Conservation (phyloP, 495 filamentous ascomycete species). For the Penicillium soppii region DNA sequence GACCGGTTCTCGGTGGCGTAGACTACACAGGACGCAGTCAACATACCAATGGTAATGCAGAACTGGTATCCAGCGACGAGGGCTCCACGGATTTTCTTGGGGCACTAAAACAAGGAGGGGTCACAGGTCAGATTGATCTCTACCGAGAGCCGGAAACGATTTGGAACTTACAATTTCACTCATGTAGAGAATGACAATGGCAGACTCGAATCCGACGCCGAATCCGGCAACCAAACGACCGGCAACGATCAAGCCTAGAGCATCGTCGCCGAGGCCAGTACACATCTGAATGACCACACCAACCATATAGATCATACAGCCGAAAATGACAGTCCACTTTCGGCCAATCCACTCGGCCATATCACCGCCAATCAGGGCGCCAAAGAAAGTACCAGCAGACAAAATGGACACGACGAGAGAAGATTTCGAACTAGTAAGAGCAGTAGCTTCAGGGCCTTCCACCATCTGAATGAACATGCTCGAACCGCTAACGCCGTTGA, state of each 20-base stretch:
- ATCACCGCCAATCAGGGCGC: conserved; percentile 64
- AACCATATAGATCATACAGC: conserved; percentile 58
- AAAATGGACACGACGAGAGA: conserved; percentile 70
- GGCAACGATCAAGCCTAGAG: conserved; percentile 52
- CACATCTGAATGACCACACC: conserved; percentile 60
- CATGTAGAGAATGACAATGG: conserved; percentile 68
- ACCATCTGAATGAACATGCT: conserved; percentile 38
- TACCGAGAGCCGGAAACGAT: conserved; percentile 62
- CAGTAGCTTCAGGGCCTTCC: no score
- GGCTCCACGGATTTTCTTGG: conserved; percentile 62
- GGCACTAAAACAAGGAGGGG: conserved; percentile 15
- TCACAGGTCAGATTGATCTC: no score
- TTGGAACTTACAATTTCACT: conserved; percentile 57
- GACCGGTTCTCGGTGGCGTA: conserved; percentile 59
- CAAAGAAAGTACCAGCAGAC: conserved; percentile 71
- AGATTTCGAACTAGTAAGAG: not conserved
- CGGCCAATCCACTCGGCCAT: conserved; percentile 64
- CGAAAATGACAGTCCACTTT: conserved; percentile 60
- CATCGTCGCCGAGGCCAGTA: conserved; percentile 17
- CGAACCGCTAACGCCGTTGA: conserved; percentile 49
- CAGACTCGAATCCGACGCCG: conserved; percentile 68
- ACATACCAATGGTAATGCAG: conserved; percentile 67
- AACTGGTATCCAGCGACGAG: conserved; percentile 69
- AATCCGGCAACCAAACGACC: conserved; percentile 68
- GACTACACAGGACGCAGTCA: conserved; percentile 68